Evolutionary conservation across 2,329 filamentous ascomycete genomes (phyloP), one percentile per base, ranked within the genome.

Genomic region (Fusarium newnesense): DNA sequence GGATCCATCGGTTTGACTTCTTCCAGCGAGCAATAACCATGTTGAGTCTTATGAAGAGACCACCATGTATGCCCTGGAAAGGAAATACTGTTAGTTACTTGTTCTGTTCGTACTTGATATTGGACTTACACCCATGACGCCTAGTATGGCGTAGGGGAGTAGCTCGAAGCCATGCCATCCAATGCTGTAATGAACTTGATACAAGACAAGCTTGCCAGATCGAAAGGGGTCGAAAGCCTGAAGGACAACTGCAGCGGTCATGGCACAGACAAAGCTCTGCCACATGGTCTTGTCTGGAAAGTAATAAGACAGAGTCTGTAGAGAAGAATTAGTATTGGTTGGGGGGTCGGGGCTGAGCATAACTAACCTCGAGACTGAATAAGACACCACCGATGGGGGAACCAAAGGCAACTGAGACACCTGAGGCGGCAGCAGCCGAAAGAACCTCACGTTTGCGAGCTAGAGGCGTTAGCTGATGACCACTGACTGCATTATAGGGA

Each of bases 231-330:
- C 96, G 70, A 97, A 89, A 9, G 94, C 94, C 81, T 98, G 96
- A 9, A 99, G 87, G 19, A 95, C 94, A 42, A 98, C 94, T 24
- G 96, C 96, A 21, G 95, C 96, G n/a, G 97, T 94, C 95, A 98
- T 98, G 80, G 96, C 96, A 78, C 96, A 98, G 44, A 99, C 96
- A 79, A 99, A 99, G 78, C 95, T 97, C 81, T 98, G 96, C 96
- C 96, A 99, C 96, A 99, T 98, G 15, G 96, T 98, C 83, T 98
- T 98, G 83, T 98, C 96, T 0, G 96, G 96, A 76, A 98, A 98
- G 82, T 98, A 98, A 81, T 98, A 98, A 2, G 95, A 97, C 6
- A 98, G 86, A 93, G 67, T n/a, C 30, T 73, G 19, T n/a, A 5
- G 16, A 30, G 30, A 28, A 30, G 30, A 28, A 44, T 74, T 12